phyloP scores from a whole-genome alignment of 306 rosid species.

The Amphicarpaea edgeworthii region DNA sequence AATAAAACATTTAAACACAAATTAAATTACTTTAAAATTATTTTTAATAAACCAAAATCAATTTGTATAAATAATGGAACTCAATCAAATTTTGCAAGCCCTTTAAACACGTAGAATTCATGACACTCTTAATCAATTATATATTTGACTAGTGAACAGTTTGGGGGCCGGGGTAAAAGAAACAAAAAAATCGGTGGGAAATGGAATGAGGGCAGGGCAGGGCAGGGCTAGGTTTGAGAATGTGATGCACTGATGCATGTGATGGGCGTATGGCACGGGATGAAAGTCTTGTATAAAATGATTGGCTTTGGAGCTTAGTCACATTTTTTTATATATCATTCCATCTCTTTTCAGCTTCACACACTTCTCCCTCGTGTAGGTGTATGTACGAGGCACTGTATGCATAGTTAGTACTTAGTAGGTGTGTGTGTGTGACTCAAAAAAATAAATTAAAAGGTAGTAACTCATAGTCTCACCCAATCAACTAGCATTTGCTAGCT shows the following conservation, averaged over 20 bases:
- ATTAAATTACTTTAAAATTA: too few species aligned
- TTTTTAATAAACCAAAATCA: background rate
- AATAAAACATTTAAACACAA: too few species aligned
- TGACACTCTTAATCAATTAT: conserved; percentile 28
- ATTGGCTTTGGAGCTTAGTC: conserved; percentile 52
- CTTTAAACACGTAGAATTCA: background rate
- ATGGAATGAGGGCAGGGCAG: conserved; percentile 33
- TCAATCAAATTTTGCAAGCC: background rate
- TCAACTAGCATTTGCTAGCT: conserved; percentile 34
- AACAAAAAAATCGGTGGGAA: conserved; percentile 29
- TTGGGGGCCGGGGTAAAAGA: background rate
- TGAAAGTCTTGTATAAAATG: conserved; percentile 43
- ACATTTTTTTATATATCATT: conserved; percentile 18
- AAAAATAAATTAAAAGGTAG: conserved; percentile 23
- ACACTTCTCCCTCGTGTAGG: conserved; percentile 38
- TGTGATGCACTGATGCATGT: conserved; percentile 75
- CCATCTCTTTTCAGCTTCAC: conserved; percentile 33
- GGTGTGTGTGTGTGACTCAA: conserved; percentile 10
- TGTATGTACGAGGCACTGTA: conserved; percentile 43
- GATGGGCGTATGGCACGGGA: conserved; percentile 64
- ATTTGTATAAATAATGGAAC: too few species aligned
- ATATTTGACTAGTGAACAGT: conserved; percentile 37
- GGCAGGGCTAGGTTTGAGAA: conserved; percentile 46
- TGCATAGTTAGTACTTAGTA: background rate
- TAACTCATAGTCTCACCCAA: conserved; percentile 40